Evolutionary conservation across 148 eudicot species (phyloP).

Genomic region (Vaccinium macrocarpon): DNA sequence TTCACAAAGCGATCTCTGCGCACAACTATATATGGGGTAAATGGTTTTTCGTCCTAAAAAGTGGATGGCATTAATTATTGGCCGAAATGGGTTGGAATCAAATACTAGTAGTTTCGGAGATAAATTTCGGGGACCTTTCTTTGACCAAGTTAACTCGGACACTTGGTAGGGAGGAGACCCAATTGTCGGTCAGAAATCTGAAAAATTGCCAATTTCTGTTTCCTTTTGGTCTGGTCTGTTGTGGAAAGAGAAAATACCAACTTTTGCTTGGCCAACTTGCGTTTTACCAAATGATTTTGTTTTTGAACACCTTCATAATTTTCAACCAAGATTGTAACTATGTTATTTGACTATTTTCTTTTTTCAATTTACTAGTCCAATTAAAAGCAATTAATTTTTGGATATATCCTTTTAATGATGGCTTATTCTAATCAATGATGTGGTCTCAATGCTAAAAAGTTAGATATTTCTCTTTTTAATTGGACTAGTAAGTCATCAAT

Average conservation of each 20-base stretch:
- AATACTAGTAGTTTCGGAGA: too few relatives aligned
- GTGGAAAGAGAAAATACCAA: background rate
- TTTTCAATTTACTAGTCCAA: background rate
- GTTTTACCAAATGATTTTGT: background rate
- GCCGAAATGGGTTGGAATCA: too few relatives aligned
- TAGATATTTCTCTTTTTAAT: too few relatives aligned
- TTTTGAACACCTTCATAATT: background rate
- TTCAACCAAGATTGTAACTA: background rate
- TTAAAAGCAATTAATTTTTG: background rate
- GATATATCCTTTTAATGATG: background rate
- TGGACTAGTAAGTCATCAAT: too few relatives aligned
- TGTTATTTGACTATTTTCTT: background rate
- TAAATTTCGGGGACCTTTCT: background rate
- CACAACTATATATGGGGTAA: too few relatives aligned
- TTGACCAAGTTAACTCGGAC: background rate
- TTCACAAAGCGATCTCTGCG: too few relatives aligned
- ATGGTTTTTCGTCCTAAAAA: too few relatives aligned
- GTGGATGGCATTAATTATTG: too few relatives aligned
- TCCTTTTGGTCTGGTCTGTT: background rate
- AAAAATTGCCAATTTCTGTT: background rate
- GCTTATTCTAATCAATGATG: background rate
- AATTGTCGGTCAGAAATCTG: background rate
- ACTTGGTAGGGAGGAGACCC: background rate
- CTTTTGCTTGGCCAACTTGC: background rate
- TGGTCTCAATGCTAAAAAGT: too few relatives aligned